A percentile compares a stretch with the other conserved stretches of the same genome.
Evolutionary conservation across 768 basidiomycete species (phyloP).

Genomic region (Lactarius tabidus): DNA sequence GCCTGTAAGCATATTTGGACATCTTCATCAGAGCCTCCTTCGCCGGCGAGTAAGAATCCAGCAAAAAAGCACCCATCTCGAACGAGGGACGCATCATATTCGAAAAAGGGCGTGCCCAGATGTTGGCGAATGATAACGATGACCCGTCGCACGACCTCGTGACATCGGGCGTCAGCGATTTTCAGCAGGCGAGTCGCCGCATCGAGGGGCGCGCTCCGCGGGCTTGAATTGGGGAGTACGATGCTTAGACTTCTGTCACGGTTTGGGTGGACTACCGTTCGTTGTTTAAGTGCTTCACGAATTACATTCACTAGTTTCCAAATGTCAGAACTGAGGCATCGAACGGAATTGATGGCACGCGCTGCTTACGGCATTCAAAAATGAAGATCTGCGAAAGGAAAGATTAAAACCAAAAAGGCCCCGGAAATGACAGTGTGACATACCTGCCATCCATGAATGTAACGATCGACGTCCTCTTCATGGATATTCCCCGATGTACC

Average conservation of each 20-base stretch:
- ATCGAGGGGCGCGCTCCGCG: constrained; percentile 29
- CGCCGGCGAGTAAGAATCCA: constrained; percentile 64
- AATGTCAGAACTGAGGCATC: constrained; percentile 4
- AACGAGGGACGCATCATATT: constrained; percentile 81
- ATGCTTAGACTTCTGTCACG: constrained; percentile 17
- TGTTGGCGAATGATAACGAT: constrained; percentile 46
- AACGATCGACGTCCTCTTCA: constrained; percentile 55
- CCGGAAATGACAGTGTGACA: constrained; percentile 26
- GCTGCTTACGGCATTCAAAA: constrained; percentile 76
- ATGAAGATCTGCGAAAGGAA: constrained; percentile 63
- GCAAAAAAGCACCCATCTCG: constrained; percentile 90
- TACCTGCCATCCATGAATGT: constrained; percentile 86
- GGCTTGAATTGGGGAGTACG: constrained; percentile 24
- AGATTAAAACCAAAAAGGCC: constrained; percentile 20
- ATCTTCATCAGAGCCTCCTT: constrained; percentile 50
- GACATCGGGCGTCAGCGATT: constrained; percentile 43
- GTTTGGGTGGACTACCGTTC: constrained; percentile 35
- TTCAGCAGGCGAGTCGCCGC: constrained; percentile 38
- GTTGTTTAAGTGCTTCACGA: constrained; percentile 74
- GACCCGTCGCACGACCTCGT: constrained; percentile 43
- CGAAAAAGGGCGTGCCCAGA: constrained; percentile 59
- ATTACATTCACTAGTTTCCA: constrained; percentile 68
- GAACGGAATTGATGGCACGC: constrained; percentile 16
- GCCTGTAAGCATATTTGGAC: constrained; percentile 61
- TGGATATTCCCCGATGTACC: constrained; percentile 39